Conservation (phyloP, 2,329 filamentous ascomycete species). For the Massarina eburnea region DNA sequence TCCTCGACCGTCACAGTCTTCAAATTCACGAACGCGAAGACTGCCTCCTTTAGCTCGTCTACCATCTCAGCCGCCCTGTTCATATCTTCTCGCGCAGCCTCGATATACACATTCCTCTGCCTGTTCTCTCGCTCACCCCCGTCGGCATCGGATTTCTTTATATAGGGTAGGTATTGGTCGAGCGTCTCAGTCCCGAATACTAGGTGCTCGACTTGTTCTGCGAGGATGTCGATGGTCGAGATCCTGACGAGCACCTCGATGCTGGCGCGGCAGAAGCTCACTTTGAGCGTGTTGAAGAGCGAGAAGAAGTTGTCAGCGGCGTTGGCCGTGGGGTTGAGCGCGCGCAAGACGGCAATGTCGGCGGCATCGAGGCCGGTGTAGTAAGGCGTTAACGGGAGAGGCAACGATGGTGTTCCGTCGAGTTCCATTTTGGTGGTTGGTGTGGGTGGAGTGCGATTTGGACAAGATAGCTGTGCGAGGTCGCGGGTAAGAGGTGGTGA, state of each 20-base stretch:
- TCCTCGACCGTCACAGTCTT: background rate
- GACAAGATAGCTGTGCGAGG: no score
- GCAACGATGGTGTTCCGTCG: background rate
- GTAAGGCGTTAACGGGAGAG: background rate
- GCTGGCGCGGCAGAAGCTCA: background rate
- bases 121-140: background rate
- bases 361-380: background rate
- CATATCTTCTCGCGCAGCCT: background rate
- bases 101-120: background rate
- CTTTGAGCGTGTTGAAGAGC: background rate
- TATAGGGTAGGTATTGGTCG: constrained; percentile 3
- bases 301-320: background rate
- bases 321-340: background rate
- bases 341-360: background rate
- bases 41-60: background rate
- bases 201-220: constrained; percentile 6
- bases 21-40: background rate
- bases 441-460: no score
- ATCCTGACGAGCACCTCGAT: background rate
- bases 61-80: background rate
- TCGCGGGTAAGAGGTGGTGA: no score
- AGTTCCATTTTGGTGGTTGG: background rate
- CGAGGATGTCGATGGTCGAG: background rate
- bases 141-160: background rate
- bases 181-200: constrained; percentile 8